phyloP scores from a whole-genome alignment of 345 rosid genomes.

The Carallia brachiata region DNA sequence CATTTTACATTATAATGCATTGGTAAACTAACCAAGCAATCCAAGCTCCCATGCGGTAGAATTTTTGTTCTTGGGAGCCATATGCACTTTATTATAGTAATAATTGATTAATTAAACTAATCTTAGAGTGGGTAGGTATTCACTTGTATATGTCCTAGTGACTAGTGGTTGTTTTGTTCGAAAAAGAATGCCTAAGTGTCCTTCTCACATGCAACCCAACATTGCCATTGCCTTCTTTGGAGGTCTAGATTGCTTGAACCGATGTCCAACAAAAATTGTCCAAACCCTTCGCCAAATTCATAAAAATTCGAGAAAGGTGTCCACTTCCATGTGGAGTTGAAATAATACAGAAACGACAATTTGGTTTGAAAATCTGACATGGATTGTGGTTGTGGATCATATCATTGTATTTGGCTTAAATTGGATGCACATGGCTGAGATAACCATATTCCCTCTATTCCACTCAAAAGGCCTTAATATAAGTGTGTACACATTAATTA shows the following conservation, averaged over 20 bases:
- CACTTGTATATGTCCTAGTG: too few species aligned
- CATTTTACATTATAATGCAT: too few species aligned
- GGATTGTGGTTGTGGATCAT: constrained; percentile 3
- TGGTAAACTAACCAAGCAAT: too few species aligned
- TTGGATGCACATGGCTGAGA: constrained; percentile 5
- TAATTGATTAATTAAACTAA: too few species aligned
- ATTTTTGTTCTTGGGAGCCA: too few species aligned
- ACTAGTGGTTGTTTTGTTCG: neutral
- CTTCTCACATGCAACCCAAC: constrained; percentile 1
- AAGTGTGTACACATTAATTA: neutral
- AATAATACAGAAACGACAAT: neutral
- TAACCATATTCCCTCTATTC: neutral
- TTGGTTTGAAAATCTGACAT: neutral
- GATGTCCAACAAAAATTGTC: neutral
- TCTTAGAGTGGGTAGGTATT: too few species aligned
- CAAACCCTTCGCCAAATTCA: neutral
- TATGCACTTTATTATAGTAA: too few species aligned
- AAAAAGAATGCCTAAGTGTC: neutral
- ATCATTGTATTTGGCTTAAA: neutral
- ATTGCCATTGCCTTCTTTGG: neutral
- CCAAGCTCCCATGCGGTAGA: too few species aligned
- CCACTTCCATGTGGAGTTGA: constrained; percentile 1
- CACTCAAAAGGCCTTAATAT: neutral
- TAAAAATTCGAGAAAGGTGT: neutral
- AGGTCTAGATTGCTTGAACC: neutral